phyloP scores from a whole-genome alignment of 2,329 filamentous ascomycete genomes.

The Fusarium fracticaudum region DNA sequence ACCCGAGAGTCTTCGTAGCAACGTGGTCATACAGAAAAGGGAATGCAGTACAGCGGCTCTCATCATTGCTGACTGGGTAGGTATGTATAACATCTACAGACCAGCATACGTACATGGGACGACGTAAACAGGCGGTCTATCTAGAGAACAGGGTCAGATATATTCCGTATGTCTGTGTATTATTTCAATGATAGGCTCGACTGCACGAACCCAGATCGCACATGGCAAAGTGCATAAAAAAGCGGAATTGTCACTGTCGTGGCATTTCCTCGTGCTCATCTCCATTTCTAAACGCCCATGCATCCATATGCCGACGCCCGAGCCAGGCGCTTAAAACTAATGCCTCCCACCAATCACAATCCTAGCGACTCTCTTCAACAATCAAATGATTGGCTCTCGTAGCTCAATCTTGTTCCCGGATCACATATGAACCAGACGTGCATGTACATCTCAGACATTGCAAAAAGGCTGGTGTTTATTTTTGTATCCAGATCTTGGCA shows the following conservation, averaged over 20 bases:
- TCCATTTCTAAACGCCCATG: slow-evolving; percentile 27
- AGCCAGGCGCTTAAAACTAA: slow-evolving; percentile 34
- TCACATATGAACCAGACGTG: slow-evolving; percentile 27
- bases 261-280: slow-evolving; percentile 2
- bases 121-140: neutral
- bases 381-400: slow-evolving; percentile 25
- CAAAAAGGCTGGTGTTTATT: slow-evolving; percentile 29
- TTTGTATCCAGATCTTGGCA: slow-evolving; percentile 21
- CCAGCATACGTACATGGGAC: neutral
- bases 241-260: slow-evolving; percentile 2
- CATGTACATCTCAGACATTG: slow-evolving; percentile 11
- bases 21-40: neutral
- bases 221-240: slow-evolving; percentile 19
- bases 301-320: slow-evolving; percentile 29
- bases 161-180: neutral
- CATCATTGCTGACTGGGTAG: neutral
- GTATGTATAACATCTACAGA: neutral
- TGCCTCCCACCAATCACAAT: slow-evolving; percentile 26
- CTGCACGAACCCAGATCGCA: slow-evolving; percentile 3
- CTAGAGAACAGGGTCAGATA: neutral
- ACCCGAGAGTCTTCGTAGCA: neutral
- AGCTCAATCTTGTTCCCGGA: slow-evolving; percentile 17
- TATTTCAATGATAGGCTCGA: neutral
- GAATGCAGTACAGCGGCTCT: neutral
- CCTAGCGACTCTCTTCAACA: neutral